A percentile compares a stretch with the other conserved stretches of the same genome.
Conservation (phyloP, 2,329 filamentous ascomycete genomes). For the Dactylonectria estremocensis region DNA sequence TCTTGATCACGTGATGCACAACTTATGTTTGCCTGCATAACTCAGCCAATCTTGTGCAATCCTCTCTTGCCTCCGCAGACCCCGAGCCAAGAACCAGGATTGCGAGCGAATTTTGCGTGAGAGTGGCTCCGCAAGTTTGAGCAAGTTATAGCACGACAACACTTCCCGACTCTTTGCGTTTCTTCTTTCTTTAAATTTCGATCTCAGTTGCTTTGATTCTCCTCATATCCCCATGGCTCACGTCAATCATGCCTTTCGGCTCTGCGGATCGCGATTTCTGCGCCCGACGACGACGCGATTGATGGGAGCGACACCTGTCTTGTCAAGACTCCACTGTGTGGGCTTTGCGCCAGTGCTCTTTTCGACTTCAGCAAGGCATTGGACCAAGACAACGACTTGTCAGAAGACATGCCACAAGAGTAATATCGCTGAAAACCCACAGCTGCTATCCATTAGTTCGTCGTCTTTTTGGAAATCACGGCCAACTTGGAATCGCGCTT, state of each 20-base stretch:
- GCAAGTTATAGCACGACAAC: not conserved
- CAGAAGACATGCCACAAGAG: not conserved
- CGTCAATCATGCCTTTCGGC: not conserved
- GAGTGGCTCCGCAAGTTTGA: not conserved
- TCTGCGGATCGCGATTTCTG: not conserved
- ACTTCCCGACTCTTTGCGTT: not conserved
- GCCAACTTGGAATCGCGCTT: constrained; percentile 64
- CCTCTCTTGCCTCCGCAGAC: not conserved
- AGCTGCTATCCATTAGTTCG: not conserved
- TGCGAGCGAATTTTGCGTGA: constrained; percentile 6
- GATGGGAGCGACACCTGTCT: not conserved
- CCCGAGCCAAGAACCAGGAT: not conserved
- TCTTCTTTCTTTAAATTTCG: not conserved
- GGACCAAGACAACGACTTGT: not conserved
- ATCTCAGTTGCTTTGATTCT: too few species aligned
- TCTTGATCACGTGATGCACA: not conserved
- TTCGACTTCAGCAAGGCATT: not conserved
- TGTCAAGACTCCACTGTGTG: not conserved
- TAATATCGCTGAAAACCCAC: not conserved
- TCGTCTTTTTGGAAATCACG: constrained; percentile 52
- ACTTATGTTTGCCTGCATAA: not conserved
- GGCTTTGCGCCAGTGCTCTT: not conserved
- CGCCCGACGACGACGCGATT: not conserved
- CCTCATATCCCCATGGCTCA: not conserved
- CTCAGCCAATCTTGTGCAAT: not conserved